phyloP scores from a whole-genome alignment of 2,329 filamentous ascomycete species.

The Diaporthe vaccinii region DNA sequence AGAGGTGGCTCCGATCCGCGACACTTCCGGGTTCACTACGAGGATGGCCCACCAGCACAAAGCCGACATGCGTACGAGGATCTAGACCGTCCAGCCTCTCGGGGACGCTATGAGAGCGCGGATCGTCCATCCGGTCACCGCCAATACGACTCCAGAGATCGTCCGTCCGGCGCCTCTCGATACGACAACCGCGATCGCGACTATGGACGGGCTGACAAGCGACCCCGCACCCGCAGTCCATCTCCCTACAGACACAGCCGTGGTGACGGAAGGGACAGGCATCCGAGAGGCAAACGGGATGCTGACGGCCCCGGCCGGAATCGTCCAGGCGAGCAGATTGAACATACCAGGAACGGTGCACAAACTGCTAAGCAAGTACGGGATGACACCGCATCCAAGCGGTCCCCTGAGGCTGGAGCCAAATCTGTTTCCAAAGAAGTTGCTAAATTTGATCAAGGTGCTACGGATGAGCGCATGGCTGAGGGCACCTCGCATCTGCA shows the following conservation, averaged over 20 bases:
- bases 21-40: constrained; percentile 73
- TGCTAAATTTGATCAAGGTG: constrained; percentile 77
- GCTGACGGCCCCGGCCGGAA: constrained; percentile 46
- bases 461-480: constrained; percentile 61
- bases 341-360: constrained; percentile 59
- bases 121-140: constrained; percentile 58
- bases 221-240: constrained; percentile 47
- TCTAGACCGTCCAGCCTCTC: constrained; percentile 38
- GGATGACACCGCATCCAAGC: constrained; percentile 74
- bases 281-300: constrained; percentile 47
- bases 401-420: constrained; percentile 70
- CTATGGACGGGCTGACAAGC: constrained; percentile 48
- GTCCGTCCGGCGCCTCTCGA: constrained; percentile 49
- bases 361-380: constrained; percentile 63
- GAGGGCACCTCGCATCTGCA: constrained; percentile 46
- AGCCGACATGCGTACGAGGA: constrained; percentile 68
- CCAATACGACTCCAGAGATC: constrained; percentile 41
- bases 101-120: constrained; percentile 66
- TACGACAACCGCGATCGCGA: constrained; percentile 66
- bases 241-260: constrained; percentile 45
- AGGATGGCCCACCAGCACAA: constrained; percentile 65
- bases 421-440: constrained; percentile 71
- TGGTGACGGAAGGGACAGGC: constrained; percentile 46
- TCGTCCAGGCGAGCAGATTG: constrained; percentile 48
- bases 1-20: constrained; percentile 68